Conservation (phyloP, 352 stramenopile species). For the Plasmopara muralis region DNA sequence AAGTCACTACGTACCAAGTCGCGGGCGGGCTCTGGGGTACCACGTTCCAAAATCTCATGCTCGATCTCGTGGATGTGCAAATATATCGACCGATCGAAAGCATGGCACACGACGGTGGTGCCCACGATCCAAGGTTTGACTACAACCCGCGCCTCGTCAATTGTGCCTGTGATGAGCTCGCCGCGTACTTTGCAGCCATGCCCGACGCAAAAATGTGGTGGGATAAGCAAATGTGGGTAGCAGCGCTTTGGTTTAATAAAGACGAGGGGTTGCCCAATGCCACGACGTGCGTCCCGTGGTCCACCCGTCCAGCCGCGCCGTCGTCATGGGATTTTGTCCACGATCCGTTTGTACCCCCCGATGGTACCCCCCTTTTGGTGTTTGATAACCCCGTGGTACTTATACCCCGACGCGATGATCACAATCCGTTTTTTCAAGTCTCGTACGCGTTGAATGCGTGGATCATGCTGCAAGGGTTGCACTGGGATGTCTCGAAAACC, state of each 20-base stretch:
- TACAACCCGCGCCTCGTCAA: slow-evolving; percentile 24
- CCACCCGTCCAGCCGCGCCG: slow-evolving; percentile 3
- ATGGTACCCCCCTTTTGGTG: slow-evolving; percentile 24
- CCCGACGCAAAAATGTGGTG: slow-evolving; percentile 22
- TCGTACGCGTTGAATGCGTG: slow-evolving; percentile 36
- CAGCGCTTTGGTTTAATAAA: slow-evolving; percentile 4
- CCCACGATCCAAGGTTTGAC: slow-evolving; percentile 28
- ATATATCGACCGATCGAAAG: slow-evolving; percentile 27
- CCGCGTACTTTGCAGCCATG: slow-evolving; percentile 21
- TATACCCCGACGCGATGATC: slow-evolving; percentile 37
- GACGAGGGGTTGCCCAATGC: slow-evolving; percentile 9
- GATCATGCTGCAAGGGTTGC: slow-evolving; percentile 28
- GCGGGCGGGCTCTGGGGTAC: slow-evolving; percentile 23
- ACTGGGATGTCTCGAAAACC: slow-evolving; percentile 28
- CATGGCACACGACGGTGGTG: slow-evolving; percentile 22
- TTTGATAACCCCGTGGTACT: slow-evolving; percentile 35
- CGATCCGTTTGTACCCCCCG: slow-evolving; percentile 15
- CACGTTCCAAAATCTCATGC: slow-evolving; percentile 37
- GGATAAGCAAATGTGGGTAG: slow-evolving; percentile 25
- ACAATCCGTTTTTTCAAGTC: slow-evolving; percentile 56
- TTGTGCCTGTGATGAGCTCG: slow-evolving; percentile 26
- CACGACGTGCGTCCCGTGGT: slow-evolving; percentile 13
- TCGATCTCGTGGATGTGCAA: slow-evolving; percentile 35
- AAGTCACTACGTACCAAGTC: slow-evolving; percentile 29
- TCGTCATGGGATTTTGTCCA: slow-evolving; percentile 33